phyloP scores from a whole-genome alignment of 1,284 basidiomycete species.

The Cutaneotrichosporon sp. region DNA sequence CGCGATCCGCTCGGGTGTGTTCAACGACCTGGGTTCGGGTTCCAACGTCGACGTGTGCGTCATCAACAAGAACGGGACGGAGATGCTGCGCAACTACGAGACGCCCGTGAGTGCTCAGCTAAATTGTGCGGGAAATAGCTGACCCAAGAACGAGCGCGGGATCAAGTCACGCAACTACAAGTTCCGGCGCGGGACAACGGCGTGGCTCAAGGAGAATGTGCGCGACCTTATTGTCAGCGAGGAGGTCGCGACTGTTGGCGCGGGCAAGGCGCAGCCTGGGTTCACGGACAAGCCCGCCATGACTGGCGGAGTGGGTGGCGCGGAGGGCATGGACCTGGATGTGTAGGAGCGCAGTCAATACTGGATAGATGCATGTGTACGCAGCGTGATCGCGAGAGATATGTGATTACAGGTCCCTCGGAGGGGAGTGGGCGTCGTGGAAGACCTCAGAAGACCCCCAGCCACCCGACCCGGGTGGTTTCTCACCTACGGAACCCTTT shows the following conservation, averaged over 20 bases:
- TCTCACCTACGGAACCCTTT: background rate
- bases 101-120: slow-evolving; percentile 61
- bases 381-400: background rate
- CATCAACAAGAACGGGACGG: slow-evolving; percentile 77
- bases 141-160: slow-evolving; percentile 66
- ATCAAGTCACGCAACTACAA: slow-evolving; percentile 77
- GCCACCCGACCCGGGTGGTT: too few species aligned
- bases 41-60: slow-evolving; percentile 97
- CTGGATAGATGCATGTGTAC: slow-evolving; percentile 20
- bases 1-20: slow-evolving; percentile 93
- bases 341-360: slow-evolving; percentile 16
- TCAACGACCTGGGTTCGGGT: slow-evolving; percentile 98
- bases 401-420: background rate
- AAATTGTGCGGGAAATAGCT: background rate
- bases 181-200: slow-evolving; percentile 83
- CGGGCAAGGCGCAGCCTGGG: slow-evolving; percentile 44
- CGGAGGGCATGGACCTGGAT: slow-evolving; percentile 27
- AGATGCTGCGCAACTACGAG: slow-evolving; percentile 86
- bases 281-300: slow-evolving; percentile 29
- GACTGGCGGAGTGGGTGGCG: slow-evolving; percentile 30
- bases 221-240: slow-evolving; percentile 70
- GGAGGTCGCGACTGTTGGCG: slow-evolving; percentile 56
- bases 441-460: background rate
- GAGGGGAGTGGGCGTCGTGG: background rate
- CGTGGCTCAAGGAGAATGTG: slow-evolving; percentile 77